These are phyloP conservation scores for Podila minutissima DNA, from an alignment of 192 early-diverging fungal species.

Conservation along the genomic window DNA sequence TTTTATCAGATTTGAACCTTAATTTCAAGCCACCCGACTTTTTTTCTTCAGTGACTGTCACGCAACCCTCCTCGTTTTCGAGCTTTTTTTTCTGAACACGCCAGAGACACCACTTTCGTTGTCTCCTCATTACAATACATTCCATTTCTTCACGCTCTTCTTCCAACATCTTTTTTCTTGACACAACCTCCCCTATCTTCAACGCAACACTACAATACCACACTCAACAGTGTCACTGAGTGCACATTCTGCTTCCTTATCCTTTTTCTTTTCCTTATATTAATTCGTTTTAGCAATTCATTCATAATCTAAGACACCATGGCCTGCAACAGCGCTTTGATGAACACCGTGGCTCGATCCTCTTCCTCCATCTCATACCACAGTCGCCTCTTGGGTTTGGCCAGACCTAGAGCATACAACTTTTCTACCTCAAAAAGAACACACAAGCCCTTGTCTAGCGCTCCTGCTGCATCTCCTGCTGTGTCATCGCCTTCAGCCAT, in stretches of 20 bases:
- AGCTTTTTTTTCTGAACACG: neutral
- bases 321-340: constrained; percentile 17
- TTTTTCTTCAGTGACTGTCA: neutral
- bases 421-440: constrained; percentile 29
- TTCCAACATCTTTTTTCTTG: neutral
- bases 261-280: neutral
- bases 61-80: neutral
- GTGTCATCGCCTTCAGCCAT: constrained; percentile 10
- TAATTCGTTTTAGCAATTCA: neutral
- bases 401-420: neutral
- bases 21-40: neutral
- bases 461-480: constrained; percentile 13
- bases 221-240: neutral
- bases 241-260: neutral
- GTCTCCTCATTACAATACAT: neutral
- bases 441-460: constrained; percentile 20
- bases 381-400: neutral
- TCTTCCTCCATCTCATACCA: constrained; percentile 11
- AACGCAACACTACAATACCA: too few relatives aligned
- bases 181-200: too few relatives aligned
- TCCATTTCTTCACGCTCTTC: neutral
- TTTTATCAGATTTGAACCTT: neutral
- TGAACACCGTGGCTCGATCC: constrained; percentile 20
- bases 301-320: neutral
- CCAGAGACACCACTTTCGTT: too few relatives aligned